Evolutionary conservation across 2,329 filamentous ascomycete genomes (phyloP).

Genomic region (Mycosphaerella sp.): DNA sequence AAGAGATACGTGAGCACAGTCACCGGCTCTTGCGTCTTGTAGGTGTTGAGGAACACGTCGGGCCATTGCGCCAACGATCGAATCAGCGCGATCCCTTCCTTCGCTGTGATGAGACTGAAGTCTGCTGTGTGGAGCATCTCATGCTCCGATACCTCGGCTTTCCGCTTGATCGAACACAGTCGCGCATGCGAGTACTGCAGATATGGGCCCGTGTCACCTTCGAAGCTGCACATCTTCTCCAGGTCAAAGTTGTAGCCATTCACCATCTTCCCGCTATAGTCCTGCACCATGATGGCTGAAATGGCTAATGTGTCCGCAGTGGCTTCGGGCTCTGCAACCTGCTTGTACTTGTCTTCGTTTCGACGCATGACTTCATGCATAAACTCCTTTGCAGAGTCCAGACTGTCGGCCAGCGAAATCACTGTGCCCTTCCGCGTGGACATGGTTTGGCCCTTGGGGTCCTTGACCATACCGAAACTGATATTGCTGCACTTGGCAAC

Average conservation of each 20-base stretch:
- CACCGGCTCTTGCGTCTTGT: conserved; percentile 73
- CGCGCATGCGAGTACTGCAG: conserved; percentile 77
- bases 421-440: conserved; percentile 54
- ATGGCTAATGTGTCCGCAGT: conserved; percentile 88
- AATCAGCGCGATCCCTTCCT: conserved; percentile 66
- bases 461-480: conserved; percentile 59
- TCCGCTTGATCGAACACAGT: conserved; percentile 55
- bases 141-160: conserved; percentile 46
- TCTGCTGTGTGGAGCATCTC: conserved; percentile 61
- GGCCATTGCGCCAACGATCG: conserved; percentile 78
- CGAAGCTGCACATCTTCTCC: conserved; percentile 74
- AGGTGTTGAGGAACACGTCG: conserved; percentile 74
- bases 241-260: conserved; percentile 70
- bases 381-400: conserved; percentile 66
- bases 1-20: conserved; percentile 68
- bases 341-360: conserved; percentile 83
- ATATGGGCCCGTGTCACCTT: conserved; percentile 79
- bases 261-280: conserved; percentile 90
- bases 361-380: conserved; percentile 98
- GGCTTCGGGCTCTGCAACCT: conserved; percentile 74
- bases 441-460: conserved; percentile 50
- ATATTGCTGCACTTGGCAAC: conserved; percentile 56
- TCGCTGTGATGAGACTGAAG: conserved; percentile 61
- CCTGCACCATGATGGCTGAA: conserved; percentile 93
- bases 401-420: conserved; percentile 46